phyloP scores from a whole-genome alignment of 129 eudicot species.

The Arctium lappa region DNA sequence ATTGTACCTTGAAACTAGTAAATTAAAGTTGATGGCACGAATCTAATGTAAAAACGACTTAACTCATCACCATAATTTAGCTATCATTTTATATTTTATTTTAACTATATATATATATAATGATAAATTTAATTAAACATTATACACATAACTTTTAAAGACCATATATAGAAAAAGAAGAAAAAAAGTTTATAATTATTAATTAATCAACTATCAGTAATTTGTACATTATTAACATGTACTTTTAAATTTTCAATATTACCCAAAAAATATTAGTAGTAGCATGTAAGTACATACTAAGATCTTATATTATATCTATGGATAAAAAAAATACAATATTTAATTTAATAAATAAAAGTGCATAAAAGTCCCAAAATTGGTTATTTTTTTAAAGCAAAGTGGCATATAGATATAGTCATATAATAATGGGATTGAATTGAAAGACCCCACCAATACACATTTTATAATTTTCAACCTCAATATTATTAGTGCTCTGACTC shows the following conservation, averaged over 20 bases:
- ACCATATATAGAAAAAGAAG: no score
- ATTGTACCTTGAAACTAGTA: conserved; percentile 4
- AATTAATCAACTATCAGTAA: no score
- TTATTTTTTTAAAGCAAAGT: conserved; percentile 1
- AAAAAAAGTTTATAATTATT: no score
- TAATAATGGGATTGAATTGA: not conserved
- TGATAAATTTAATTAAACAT: no score
- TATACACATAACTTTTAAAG: no score
- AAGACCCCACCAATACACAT: conserved; percentile 19
- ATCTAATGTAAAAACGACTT: not conserved
- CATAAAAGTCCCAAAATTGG: not conserved
- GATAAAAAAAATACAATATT: no score
- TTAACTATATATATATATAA: not conserved
- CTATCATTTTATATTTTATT: not conserved
- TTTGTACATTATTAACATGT: no score
- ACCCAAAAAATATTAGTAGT: not conserved
- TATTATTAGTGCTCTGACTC: conserved; percentile 27
- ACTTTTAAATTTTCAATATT: no score
- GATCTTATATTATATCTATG: not conserved
- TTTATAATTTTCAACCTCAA: conserved; percentile 3
- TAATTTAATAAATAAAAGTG: not conserved
- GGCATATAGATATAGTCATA: not conserved
- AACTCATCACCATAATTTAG: not conserved
- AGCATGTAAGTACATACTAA: not conserved
- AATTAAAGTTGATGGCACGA: not conserved